These are phyloP conservation scores for Aphanomyces cochlioides DNA, from an alignment of 352 stramenopile genomes.

Conservation along the genomic window DNA sequence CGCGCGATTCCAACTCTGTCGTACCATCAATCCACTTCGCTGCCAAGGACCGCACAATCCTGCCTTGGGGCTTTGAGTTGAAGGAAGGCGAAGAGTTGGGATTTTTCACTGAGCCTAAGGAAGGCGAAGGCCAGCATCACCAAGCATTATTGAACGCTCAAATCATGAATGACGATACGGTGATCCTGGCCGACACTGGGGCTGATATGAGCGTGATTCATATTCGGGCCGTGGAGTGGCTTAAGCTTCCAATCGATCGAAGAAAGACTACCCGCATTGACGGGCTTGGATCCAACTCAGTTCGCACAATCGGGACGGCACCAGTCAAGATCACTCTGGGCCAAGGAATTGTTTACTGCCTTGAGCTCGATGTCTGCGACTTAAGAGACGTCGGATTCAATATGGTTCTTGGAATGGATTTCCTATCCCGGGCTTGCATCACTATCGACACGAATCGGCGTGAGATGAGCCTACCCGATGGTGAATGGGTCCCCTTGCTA, in stretches of 20 bases:
- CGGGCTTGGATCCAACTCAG: not conserved
- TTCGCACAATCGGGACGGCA: not conserved
- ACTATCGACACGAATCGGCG: not conserved
- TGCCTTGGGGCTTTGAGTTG: not conserved
- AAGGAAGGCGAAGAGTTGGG: not conserved
- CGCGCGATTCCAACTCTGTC: not conserved
- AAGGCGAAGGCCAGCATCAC: not conserved
- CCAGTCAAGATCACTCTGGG: not conserved
- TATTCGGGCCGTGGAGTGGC: not conserved
- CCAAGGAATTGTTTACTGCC: not conserved
- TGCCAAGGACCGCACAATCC: not conserved
- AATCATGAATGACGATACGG: not conserved
- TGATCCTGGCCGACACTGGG: not conserved
- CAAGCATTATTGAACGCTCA: not conserved
- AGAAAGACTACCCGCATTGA: not conserved
- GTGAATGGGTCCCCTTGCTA: too few species aligned
- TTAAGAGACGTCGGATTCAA: not conserved
- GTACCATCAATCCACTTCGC: not conserved
- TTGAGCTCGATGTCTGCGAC: not conserved
- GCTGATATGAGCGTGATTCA: not conserved
- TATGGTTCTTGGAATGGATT: not conserved
- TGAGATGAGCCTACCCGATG: too few species aligned
- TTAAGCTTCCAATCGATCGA: not conserved
- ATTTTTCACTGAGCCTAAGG: not conserved
- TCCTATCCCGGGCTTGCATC: not conserved